phyloP scores from a whole-genome alignment of 1,284 basidiomycete genomes.

The Marasmius fiardii region DNA sequence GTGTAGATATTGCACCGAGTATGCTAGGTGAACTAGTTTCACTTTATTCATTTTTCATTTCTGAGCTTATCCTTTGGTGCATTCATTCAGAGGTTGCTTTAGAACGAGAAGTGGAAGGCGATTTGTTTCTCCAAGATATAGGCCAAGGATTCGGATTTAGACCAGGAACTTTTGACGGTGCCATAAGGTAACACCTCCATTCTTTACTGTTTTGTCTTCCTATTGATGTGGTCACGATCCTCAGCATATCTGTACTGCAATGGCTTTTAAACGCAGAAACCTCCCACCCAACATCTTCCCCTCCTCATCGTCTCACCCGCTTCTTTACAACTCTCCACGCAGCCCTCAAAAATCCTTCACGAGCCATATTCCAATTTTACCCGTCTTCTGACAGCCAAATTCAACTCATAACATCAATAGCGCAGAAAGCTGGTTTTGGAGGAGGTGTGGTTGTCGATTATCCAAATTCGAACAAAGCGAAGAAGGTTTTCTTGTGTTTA shows the following conservation, averaged over 20 bases:
- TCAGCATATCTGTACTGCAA: constrained; percentile 94
- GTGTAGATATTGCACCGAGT: constrained; percentile 93
- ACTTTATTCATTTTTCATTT: neutral
- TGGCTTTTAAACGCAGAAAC: constrained; percentile 99
- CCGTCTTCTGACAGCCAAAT: constrained; percentile 95
- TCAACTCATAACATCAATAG: constrained; percentile 90
- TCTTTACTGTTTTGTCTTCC: neutral
- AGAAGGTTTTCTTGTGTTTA: constrained; percentile 88
- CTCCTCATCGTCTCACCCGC: constrained; percentile 84
- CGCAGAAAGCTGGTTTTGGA: constrained; percentile 94
- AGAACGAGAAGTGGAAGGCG: constrained; percentile 91
- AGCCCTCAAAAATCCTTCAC: constrained; percentile 85
- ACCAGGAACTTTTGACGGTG: constrained; percentile 96
- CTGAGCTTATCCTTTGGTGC: constrained; percentile 1
- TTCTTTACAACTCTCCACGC: constrained; percentile 99
- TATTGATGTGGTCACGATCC: neutral
- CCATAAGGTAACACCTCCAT: constrained; percentile 70
- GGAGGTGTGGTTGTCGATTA: constrained; percentile 97
- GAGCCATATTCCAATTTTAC: constrained; percentile 96
- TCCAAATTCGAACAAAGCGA: constrained; percentile 92
- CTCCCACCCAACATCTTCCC: constrained; percentile 86
- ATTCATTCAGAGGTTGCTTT: constrained; percentile 78
- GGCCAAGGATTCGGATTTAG: constrained; percentile 94
- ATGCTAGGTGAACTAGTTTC: constrained; percentile 77
- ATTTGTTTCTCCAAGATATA: constrained; percentile 90